phyloP scores from a whole-genome alignment of 352 stramenopile species.

The Globisporangium recalcitrans region DNA sequence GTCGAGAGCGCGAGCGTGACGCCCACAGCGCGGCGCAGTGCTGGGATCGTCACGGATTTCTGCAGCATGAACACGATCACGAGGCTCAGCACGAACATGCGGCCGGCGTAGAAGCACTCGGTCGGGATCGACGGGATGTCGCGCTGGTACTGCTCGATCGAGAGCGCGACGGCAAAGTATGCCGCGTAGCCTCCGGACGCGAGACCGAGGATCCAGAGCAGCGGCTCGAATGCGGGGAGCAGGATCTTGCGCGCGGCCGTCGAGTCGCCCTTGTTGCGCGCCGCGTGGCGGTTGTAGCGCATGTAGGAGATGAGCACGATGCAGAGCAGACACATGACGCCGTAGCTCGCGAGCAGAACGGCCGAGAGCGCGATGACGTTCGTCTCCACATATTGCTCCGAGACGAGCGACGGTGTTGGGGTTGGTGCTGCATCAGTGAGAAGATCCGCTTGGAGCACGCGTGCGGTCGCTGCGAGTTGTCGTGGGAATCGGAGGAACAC shows the following conservation, averaged over 20 bases:
- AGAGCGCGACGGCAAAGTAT: slow-evolving; percentile 15
- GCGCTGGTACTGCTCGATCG: slow-evolving; percentile 9
- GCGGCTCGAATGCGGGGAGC: slow-evolving; percentile 36
- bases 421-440: not conserved
- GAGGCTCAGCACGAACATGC: slow-evolving; percentile 32
- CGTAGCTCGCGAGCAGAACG: slow-evolving; percentile 12
- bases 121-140: slow-evolving; percentile 4
- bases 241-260: slow-evolving; percentile 45
- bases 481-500: not conserved
- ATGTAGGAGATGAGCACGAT: slow-evolving; percentile 45
- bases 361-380: slow-evolving; percentile 15
- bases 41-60: slow-evolving; percentile 32
- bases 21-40: slow-evolving; percentile 24
- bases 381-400: slow-evolving; percentile 5
- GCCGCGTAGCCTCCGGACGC: slow-evolving; percentile 12
- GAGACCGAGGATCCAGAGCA: slow-evolving; percentile 32
- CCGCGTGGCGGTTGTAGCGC: slow-evolving; percentile 48
- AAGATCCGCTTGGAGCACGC: not conserved
- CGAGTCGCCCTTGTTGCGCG: slow-evolving; percentile 35
- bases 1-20: slow-evolving; percentile 23
- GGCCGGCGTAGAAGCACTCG: slow-evolving; percentile 27
- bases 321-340: slow-evolving; percentile 37
- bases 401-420: slow-evolving; percentile 1
- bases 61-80: slow-evolving; percentile 40
- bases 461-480: not conserved